A percentile compares a stretch with the other conserved stretches of the same genome.
Conservation (phyloP, 2,329 filamentous ascomycete species). For the Scopulariopsis brevicaulis region DNA sequence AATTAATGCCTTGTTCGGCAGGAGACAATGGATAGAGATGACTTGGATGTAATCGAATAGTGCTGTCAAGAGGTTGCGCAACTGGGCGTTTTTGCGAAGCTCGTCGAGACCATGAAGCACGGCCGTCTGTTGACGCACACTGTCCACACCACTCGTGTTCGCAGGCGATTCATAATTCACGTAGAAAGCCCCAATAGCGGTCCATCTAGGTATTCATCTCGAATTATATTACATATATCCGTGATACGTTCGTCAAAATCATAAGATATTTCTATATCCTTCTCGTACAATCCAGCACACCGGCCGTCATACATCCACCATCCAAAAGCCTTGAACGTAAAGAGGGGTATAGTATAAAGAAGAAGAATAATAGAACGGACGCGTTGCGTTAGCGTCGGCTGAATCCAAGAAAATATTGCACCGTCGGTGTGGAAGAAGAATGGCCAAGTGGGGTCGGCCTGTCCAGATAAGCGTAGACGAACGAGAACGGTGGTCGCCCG, state of each 20-base stretch:
- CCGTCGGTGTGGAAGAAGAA: conserved; percentile 5
- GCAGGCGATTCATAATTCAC: no score
- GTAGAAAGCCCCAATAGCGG: no score
- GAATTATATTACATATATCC: background rate
- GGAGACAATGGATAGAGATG: background rate
- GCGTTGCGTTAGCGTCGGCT: conserved; percentile 3
- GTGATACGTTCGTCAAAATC: background rate
- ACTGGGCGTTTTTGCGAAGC: background rate
- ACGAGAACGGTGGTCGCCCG: background rate
- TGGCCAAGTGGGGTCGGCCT: background rate
- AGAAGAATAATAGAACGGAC: background rate
- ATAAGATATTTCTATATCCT: background rate
- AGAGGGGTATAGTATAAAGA: conserved; percentile 2
- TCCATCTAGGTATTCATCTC: background rate
- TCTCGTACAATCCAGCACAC: background rate
- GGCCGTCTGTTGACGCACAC: no score
- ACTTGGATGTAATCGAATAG: background rate
- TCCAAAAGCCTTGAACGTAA: background rate
- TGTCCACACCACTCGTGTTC: no score
- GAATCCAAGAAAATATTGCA: conserved; percentile 9
- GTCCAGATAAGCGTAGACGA: background rate
- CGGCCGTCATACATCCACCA: background rate
- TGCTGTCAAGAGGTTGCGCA: background rate
- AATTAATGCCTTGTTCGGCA: background rate
- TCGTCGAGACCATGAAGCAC: no score